Conservation (phyloP, 208 protist species). For the Wallacemonas collosoma region DNA sequence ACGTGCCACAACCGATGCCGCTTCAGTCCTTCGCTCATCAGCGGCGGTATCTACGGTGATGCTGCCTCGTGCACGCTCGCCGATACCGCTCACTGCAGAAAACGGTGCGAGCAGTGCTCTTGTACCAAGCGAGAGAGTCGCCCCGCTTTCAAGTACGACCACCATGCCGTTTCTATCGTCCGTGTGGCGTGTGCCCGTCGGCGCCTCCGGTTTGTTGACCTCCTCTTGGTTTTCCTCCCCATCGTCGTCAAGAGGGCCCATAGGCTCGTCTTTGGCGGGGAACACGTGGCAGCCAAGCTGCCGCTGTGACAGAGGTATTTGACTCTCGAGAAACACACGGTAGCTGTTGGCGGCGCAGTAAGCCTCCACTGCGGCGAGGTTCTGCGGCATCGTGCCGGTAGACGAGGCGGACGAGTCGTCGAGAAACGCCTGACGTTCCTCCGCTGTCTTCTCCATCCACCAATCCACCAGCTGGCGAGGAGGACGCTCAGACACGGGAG, state of each 20-base stretch:
- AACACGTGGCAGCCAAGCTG: conserved; percentile 31
- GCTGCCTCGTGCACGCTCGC: not conserved
- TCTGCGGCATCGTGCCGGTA: conserved; percentile 32
- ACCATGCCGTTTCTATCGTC: not conserved
- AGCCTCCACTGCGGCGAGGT: conserved; percentile 52
- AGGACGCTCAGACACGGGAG: conserved; percentile 14
- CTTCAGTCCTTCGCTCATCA: not conserved
- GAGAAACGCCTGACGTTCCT: conserved; percentile 61
- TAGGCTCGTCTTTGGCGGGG: not conserved
- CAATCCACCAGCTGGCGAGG: conserved; percentile 40
- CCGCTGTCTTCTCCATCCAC: conserved; percentile 69
- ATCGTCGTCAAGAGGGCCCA: conserved; percentile 21
- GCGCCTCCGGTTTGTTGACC: not conserved
- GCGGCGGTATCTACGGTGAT: not conserved
- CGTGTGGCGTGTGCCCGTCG: not conserved
- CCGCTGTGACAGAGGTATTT: conserved; percentile 32
- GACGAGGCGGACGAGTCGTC: conserved; percentile 41
- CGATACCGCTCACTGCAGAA: conserved; percentile 8
- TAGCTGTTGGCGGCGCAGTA: conserved; percentile 66
- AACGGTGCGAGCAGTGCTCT: conserved; percentile 9
- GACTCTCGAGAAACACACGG: conserved; percentile 45
- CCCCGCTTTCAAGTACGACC: not conserved
- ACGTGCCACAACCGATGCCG: not conserved
- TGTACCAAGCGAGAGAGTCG: not conserved
- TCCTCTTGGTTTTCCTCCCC: conserved; percentile 2